These are phyloP conservation scores for Blastocladiella emersonii DNA, from an alignment of 371 early-diverging fungal species.

Conservation along the genomic window DNA sequence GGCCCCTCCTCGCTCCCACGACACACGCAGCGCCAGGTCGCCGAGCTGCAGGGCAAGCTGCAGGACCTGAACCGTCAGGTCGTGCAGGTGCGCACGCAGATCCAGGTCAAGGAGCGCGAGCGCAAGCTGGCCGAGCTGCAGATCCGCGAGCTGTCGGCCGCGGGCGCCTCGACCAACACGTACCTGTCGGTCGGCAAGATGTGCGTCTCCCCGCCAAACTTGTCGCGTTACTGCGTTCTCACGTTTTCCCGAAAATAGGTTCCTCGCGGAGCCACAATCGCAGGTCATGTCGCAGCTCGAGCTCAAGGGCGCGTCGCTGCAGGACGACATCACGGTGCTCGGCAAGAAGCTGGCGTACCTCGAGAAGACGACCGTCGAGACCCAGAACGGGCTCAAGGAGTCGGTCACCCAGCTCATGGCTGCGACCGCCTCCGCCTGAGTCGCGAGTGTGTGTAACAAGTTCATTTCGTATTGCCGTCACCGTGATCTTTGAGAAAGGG, in stretches of 20 bases:
- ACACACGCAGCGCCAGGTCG: neutral
- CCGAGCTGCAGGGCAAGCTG: neutral
- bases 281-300: neutral
- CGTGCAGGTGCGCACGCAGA: neutral
- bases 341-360: conserved; percentile 1
- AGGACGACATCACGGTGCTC: neutral
- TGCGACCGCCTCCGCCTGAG: too few relatives aligned
- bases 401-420: too few relatives aligned
- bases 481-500: too few relatives aligned
- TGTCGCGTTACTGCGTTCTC: neutral
- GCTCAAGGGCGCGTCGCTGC: neutral
- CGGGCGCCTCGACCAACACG: neutral
- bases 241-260: neutral
- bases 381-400: neutral
- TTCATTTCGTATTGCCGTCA: too few relatives aligned
- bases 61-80: neutral
- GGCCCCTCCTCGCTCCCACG: too few relatives aligned
- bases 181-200: neutral
- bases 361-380: neutral
- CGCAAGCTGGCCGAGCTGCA: neutral
- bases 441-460: too few relatives aligned
- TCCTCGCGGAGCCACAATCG: neutral
- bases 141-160: neutral
- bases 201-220: neutral
- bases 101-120: conserved; percentile 1